Conservation (phyloP, 257 asterid species). For the Cinchona pubescens region DNA sequence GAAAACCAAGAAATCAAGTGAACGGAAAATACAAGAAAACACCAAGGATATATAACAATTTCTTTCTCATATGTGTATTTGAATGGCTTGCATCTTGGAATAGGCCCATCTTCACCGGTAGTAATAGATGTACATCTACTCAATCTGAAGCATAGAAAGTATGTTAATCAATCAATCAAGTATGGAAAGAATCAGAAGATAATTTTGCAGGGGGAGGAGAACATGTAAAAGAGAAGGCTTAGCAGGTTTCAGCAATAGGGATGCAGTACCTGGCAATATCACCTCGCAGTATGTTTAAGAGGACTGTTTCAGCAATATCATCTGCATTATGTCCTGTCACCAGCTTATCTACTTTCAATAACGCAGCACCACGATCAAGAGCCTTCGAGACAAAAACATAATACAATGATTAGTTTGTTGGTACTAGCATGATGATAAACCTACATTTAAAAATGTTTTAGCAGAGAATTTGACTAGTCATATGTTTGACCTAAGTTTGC, state of each 20-base stretch:
- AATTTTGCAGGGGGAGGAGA: not conserved
- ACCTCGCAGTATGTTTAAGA: constrained; percentile 89
- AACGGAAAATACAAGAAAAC: constrained; percentile 6
- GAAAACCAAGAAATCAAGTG: constrained; percentile 5
- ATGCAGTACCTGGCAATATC: constrained; percentile 87
- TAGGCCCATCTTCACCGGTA: constrained; percentile 98
- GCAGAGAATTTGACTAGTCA: too few species aligned
- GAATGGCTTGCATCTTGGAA: constrained; percentile 99
- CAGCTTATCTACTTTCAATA: constrained; percentile 90
- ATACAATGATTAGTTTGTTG: not conserved
- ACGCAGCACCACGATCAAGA: constrained; percentile 96
- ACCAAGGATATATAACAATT: constrained; percentile 92
- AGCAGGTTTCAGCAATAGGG: not conserved
- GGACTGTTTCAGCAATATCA: constrained; percentile 97
- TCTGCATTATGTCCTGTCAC: constrained; percentile 99
- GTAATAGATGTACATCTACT: constrained; percentile 87
- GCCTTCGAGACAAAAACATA: constrained; percentile 52
- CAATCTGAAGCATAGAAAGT: constrained; percentile 45
- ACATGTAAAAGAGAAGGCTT: constrained; percentile 1
- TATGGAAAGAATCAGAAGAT: not conserved
- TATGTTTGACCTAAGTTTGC: too few species aligned
- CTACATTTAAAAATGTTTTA: too few species aligned
- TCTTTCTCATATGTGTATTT: constrained; percentile 98
- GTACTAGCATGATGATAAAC: too few species aligned
- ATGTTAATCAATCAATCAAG: constrained; percentile 16